These are phyloP conservation scores for Paraurostyla sp. DNA, from an alignment of 73 alveolate species.

Conservation along the genomic window DNA sequence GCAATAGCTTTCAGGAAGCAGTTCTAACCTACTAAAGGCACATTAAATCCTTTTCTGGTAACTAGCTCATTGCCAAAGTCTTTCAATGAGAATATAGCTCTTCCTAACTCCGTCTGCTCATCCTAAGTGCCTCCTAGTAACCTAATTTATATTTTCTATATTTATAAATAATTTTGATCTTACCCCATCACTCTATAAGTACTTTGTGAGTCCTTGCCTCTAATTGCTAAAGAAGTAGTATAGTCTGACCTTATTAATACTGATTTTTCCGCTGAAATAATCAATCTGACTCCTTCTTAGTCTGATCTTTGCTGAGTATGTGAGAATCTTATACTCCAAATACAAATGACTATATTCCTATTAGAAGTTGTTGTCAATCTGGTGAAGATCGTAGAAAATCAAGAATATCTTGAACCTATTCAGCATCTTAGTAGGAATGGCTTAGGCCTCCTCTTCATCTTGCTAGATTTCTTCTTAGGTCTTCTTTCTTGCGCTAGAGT, in stretches of 20 bases:
- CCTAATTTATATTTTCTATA: constrained; percentile 44
- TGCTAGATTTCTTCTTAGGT: too few species aligned
- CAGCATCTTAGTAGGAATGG: constrained; percentile 3
- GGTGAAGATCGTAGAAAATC: constrained; percentile 37
- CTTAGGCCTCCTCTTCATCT: constrained; percentile 24
- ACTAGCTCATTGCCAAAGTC: constrained; percentile 50
- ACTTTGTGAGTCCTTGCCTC: constrained; percentile 9
- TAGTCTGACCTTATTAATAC: constrained; percentile 77
- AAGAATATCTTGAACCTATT: constrained; percentile 46
- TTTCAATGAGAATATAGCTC: constrained; percentile 11
- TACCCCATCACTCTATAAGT: constrained; percentile 43
- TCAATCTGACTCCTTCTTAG: constrained; percentile 32
- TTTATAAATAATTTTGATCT: not conserved
- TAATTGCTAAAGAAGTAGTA: constrained; percentile 75
- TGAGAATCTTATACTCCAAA: constrained; percentile 75
- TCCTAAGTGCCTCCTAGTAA: constrained; percentile 1
- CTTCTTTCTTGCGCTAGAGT: too few species aligned
- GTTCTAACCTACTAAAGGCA: constrained; percentile 12
- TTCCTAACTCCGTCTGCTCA: constrained; percentile 49
- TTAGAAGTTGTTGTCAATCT: not conserved
- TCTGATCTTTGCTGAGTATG: constrained; percentile 55
- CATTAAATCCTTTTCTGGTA: constrained; percentile 36
- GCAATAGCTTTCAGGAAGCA: constrained; percentile 34
- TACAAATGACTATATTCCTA: not conserved
- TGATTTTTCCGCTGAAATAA: constrained; percentile 41